Base-by-base conservation (phyloP, 2,329 filamentous ascomycete genomes). In the Penicillium expansum region DNA sequence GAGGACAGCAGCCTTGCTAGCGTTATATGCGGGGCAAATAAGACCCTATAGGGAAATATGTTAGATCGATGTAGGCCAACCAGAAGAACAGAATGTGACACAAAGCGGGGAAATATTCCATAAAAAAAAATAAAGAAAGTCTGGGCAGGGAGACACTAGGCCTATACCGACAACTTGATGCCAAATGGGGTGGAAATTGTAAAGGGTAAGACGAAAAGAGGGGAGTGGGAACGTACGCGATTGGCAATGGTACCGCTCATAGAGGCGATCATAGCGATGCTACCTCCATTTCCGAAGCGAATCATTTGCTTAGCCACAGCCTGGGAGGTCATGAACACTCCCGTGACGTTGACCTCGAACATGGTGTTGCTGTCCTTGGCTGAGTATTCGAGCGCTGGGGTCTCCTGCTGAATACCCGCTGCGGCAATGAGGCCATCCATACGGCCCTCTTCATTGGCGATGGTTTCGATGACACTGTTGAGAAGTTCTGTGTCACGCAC, bases 341-440 rank as follows among this genome's bases (percentile, higher is more conserved):
- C 84, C 0, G 83, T 86, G 48, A 86, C 77, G 64, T 85, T 85
- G 61, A 85, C 76, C 63, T 84, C 82, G 59, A 86, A 82, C 83
- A 87, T 86, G 55, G 76, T 80, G 64, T 86, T 85, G 53, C 82
- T 79, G 63, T 86, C 83, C 68, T 84, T 80, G 51, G 80, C 77
- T 1, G 79, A 79, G 71, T 96, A 95, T 48, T 96, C 91, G 53
- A 96, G 79, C 1, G 92, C 91, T 0, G 90, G 77, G 0, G 86
- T 91, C 76, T 95, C 91, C 74, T 95, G 89, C 76, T 96, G 90
- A 39, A 85, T 78, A 1, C 86, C 87, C 0, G 87, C 88, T 0
- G 86, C 86, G 0, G 87, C 86, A 47, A 96, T 85, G 54, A 96
- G 77, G 0, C 92, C 92, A 69, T 96, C 91, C 59, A 96, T 76